Evolutionary conservation across 176 grass and related monocot species (phyloP).

Genomic region (Avena eriantha): DNA sequence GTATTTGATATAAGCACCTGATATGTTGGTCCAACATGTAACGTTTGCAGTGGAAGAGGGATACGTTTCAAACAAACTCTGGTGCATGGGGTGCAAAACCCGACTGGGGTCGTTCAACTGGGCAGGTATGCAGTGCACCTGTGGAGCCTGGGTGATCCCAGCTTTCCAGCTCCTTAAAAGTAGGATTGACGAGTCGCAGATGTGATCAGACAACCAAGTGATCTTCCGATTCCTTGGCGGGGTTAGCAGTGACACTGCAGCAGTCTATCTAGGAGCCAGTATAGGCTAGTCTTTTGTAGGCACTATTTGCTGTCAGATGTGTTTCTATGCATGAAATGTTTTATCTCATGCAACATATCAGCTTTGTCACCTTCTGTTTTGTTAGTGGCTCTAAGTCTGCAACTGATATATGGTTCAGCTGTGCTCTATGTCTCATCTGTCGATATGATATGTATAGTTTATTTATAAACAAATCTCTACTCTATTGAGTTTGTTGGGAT

Average conservation of each 20-base stretch:
- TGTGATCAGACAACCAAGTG: conserved; percentile 32
- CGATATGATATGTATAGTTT: no score
- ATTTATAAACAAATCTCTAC: no score
- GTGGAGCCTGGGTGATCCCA: conserved; percentile 84
- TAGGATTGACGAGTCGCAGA: conserved; percentile 65
- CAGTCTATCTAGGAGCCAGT: conserved; percentile 17
- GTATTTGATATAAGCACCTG: neutral
- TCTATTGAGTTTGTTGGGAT: no score
- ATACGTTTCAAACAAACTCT: conserved; percentile 69
- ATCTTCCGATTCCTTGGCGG: neutral
- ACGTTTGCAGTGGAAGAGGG: conserved; percentile 71
- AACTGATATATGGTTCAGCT: no score
- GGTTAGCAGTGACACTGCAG: conserved; percentile 14
- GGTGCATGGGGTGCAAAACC: conserved; percentile 87
- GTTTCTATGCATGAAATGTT: neutral
- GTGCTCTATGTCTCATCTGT: no score
- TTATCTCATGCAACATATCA: neutral
- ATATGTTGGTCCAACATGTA: neutral
- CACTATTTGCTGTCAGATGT: conserved; percentile 27
- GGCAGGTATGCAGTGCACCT: conserved; percentile 90
- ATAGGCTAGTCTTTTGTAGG: neutral
- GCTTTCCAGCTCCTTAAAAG: conserved; percentile 91
- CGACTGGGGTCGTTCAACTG: conserved; percentile 86
- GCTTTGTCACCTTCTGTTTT: neutral
- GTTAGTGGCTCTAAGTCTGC: neutral